Conservation (phyloP, 352 stramenopile genomes). For the Pythium rhizo-oryzae region DNA sequence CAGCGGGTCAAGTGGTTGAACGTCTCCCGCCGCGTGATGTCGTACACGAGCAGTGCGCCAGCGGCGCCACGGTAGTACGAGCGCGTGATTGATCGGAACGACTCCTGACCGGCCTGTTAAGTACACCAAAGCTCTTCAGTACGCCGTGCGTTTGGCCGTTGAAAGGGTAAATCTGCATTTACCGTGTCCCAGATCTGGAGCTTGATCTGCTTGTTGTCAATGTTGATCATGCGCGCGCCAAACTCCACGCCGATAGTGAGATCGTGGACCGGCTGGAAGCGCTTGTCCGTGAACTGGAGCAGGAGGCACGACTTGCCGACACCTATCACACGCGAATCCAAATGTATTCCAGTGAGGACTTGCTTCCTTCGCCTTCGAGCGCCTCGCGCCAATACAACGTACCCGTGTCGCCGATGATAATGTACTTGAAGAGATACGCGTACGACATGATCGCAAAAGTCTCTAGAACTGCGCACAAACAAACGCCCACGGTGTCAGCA, state of each 20-base stretch:
- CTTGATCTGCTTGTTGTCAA: constrained; percentile 87
- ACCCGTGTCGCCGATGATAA: constrained; percentile 89
- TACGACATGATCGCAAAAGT: constrained; percentile 85
- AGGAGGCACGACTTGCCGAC: constrained; percentile 91
- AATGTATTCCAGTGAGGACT: constrained; percentile 99
- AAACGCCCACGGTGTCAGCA: too few species aligned
- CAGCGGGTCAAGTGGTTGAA: constrained; percentile 99
- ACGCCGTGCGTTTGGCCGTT: too few species aligned
- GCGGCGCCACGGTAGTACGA: constrained; percentile 90
- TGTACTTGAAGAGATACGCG: constrained; percentile 94
- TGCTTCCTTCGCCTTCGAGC: too few species aligned
- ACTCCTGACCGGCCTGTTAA: constrained; percentile 90
- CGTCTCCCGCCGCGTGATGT: constrained; percentile 96
- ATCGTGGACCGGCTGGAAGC: constrained; percentile 90
- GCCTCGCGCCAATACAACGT: too few species aligned
- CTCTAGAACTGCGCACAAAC: not conserved
- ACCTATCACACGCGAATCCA: constrained; percentile 38
- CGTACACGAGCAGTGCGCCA: constrained; percentile 88
- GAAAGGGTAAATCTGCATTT: too few species aligned
- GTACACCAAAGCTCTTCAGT: too few species aligned
- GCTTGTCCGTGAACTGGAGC: constrained; percentile 91
- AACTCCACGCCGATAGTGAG: constrained; percentile 93
- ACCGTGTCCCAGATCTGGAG: constrained; percentile 94
- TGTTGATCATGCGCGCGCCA: constrained; percentile 81
- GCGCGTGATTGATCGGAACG: constrained; percentile 88